Percentiles rank a stretch among this genome's conserved stretches.
Evolutionary conservation across 805 yeast species (phyloP).

Genomic region (Tetrapisispora iriomotensis): DNA sequence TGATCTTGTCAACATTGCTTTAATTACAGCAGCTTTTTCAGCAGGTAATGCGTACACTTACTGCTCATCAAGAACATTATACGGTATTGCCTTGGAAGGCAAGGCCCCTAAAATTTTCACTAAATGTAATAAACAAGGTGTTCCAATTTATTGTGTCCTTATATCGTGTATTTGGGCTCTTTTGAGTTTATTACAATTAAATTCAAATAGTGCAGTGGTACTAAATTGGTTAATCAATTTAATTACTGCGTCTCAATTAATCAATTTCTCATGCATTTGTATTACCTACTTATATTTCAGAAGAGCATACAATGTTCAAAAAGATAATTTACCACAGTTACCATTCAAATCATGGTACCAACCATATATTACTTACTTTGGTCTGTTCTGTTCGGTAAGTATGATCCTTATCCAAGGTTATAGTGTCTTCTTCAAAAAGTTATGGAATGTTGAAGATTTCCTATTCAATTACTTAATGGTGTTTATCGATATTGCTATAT

Average conservation of each 20-base stretch:
- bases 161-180: conserved; percentile 50
- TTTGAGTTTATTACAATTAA: conserved; percentile 54
- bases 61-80: conserved; percentile 59
- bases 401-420: conserved; percentile 62
- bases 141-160: conserved; percentile 51
- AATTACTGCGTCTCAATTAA: conserved; percentile 60
- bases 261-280: conserved; percentile 49
- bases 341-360: conserved; percentile 49
- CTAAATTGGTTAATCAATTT: conserved; percentile 64
- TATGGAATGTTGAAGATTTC: conserved; percentile 54
- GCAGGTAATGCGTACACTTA: conserved; percentile 78
- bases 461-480: conserved; percentile 66
- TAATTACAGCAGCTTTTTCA: conserved; percentile 66
- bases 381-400: conserved; percentile 35
- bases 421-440: conserved; percentile 55
- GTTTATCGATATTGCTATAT: conserved; percentile 44
- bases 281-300: conserved; percentile 53
- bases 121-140: conserved; percentile 55
- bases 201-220: conserved; percentile 50
- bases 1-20: conserved; percentile 66
- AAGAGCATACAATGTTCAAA: conserved; percentile 46
- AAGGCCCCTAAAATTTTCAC: conserved; percentile 62
- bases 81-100: conserved; percentile 62
- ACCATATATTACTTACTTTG: conserved; percentile 48
- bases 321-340: conserved; percentile 33